Evolutionary conservation across 1,139 yeast species (phyloP).

Genomic region (Debaryomyces subglobosus): DNA sequence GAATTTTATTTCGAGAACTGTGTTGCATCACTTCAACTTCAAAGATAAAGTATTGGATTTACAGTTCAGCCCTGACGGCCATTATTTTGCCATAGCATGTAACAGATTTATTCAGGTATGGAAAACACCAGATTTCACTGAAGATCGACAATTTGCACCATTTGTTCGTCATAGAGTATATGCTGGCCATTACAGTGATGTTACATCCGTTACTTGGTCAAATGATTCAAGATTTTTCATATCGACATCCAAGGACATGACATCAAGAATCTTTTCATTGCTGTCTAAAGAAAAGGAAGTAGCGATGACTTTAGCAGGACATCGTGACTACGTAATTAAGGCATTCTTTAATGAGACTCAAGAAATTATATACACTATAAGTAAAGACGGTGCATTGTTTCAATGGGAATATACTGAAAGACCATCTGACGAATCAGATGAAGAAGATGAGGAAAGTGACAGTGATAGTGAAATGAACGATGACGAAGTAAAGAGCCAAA

Average conservation of each 20-base stretch:
- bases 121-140: slow-evolving; percentile 81
- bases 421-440: slow-evolving; percentile 44
- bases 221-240: slow-evolving; percentile 84
- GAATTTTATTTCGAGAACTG: slow-evolving; percentile 80
- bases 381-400: slow-evolving; percentile 94
- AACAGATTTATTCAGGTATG: slow-evolving; percentile 88
- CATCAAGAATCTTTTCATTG: slow-evolving; percentile 84
- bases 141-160: slow-evolving; percentile 90
- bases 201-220: slow-evolving; percentile 84
- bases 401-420: slow-evolving; percentile 82
- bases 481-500: slow-evolving; percentile 28
- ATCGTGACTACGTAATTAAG: slow-evolving; percentile 80
- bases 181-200: slow-evolving; percentile 90
- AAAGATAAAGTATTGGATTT: slow-evolving; percentile 75
- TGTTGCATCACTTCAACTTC: slow-evolving; percentile 94
- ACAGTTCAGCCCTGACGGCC: slow-evolving; percentile 88
- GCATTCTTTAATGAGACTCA: slow-evolving; percentile 88
- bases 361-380: slow-evolving; percentile 85
- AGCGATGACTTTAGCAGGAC: slow-evolving; percentile 89
- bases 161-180: slow-evolving; percentile 87
- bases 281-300: slow-evolving; percentile 75
- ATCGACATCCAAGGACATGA: slow-evolving; percentile 87
- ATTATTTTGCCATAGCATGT: slow-evolving; percentile 80
- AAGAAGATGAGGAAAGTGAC: slow-evolving; percentile 37
- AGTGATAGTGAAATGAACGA: slow-evolving; percentile 14